These are phyloP conservation scores for Rubus parviflorus DNA, from an alignment of 306 rosid species.

Conservation along the genomic window DNA sequence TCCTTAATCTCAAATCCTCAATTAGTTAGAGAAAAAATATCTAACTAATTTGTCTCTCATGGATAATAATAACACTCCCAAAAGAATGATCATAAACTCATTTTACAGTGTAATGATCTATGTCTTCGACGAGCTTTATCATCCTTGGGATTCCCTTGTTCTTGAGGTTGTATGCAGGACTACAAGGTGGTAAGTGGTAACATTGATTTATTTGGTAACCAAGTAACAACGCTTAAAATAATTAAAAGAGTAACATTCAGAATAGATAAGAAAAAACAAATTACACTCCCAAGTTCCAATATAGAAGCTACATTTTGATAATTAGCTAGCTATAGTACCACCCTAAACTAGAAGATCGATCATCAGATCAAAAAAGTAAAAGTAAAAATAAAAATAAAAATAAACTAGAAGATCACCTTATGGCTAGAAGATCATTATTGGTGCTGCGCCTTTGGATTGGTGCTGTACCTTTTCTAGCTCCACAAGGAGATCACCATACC, in stretches of 20 bases:
- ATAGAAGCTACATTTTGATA: background rate
- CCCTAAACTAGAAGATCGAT: background rate
- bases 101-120: background rate
- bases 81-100: background rate
- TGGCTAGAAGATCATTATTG: background rate
- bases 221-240: background rate
- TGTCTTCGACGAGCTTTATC: background rate
- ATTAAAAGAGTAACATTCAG: background rate
- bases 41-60: background rate
- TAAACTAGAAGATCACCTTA: background rate
- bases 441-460: constrained; percentile 28
- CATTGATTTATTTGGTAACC: background rate
- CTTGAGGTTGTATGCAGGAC: background rate
- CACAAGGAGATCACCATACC: constrained; percentile 55
- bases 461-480: constrained; percentile 54
- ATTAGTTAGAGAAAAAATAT: background rate
- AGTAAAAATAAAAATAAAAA: background rate
- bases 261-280: background rate
- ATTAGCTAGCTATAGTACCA: background rate
- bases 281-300: background rate
- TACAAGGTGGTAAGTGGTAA: too few relatives aligned
- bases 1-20: background rate
- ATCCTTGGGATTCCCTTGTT: background rate
- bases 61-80: background rate
- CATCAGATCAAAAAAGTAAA: background rate